These are phyloP conservation scores for Venturia pyrina DNA, from an alignment of 2,329 filamentous ascomycete species.

Conservation along the genomic window DNA sequence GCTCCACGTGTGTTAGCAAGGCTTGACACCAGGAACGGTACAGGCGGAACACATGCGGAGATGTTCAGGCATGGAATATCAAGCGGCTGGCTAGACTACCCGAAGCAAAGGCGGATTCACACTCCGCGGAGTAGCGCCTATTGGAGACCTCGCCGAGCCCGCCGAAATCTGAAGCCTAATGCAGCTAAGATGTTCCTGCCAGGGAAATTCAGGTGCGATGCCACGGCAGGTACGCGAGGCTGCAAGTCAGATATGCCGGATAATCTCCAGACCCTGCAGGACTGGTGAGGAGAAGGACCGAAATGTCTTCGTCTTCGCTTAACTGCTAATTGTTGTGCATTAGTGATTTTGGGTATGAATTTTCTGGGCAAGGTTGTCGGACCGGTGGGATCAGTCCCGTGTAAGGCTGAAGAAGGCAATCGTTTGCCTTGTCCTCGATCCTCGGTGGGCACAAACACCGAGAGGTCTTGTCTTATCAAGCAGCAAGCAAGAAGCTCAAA, in stretches of 20 bases:
- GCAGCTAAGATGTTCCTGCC: not conserved
- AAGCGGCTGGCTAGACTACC: not conserved
- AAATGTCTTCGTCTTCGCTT: not conserved
- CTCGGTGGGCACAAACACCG: not conserved
- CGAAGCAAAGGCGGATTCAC: not conserved
- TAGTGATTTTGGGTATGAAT: not conserved
- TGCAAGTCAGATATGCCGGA: not conserved
- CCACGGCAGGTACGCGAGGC: not conserved
- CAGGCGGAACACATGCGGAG: not conserved
- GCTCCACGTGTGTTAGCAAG: too few relatives aligned
- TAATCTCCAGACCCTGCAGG: not conserved
- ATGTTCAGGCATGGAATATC: not conserved
- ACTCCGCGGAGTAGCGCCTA: too few relatives aligned
- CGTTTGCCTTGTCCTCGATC: not conserved
- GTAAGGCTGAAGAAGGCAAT: not conserved
- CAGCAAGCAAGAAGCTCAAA: too few relatives aligned
- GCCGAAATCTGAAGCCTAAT: not conserved
- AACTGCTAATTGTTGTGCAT: not conserved
- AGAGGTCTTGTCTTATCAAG: too few relatives aligned
- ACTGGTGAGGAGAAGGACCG: not conserved
- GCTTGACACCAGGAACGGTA: too few relatives aligned
- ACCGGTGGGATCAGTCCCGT: not conserved
- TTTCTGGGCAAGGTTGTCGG: not conserved
- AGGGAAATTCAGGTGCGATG: not conserved
- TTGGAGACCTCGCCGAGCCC: not conserved